Conservation (phyloP, 2,329 filamentous ascomycete genomes). For the Cadophora luteo-olivacea region DNA sequence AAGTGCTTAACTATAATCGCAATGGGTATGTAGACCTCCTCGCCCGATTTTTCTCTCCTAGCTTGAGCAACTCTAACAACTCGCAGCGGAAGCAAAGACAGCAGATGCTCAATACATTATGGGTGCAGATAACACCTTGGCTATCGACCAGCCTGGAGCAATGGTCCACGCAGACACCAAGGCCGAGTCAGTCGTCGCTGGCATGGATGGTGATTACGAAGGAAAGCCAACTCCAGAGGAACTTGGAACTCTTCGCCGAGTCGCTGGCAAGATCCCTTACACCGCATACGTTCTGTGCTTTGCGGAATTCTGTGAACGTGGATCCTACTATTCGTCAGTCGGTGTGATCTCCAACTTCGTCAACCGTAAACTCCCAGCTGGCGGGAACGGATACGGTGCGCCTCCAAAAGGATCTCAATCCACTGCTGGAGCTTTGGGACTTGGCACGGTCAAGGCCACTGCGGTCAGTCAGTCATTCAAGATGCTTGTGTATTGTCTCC, state of each 20-base stretch:
- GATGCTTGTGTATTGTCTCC: constrained; percentile 56
- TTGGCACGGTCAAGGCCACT: constrained; percentile 60
- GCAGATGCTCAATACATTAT: constrained; percentile 27
- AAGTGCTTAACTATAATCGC: not conserved
- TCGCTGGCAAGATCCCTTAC: constrained; percentile 70
- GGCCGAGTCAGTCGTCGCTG: constrained; percentile 15
- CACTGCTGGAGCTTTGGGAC: constrained; percentile 63
- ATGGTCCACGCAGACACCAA: constrained; percentile 21
- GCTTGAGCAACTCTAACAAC: constrained; percentile 14
- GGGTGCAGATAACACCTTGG: constrained; percentile 13
- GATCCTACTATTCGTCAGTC: constrained; percentile 77
- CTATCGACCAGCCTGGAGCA: constrained; percentile 23
- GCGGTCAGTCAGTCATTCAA: constrained; percentile 58
- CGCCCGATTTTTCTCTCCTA: too few relatives aligned
- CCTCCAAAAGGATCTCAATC: constrained; percentile 44
- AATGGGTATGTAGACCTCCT: constrained; percentile 14
- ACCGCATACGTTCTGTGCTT: constrained; percentile 74
- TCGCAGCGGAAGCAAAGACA: constrained; percentile 28
- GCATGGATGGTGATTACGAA: constrained; percentile 24
- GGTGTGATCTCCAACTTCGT: constrained; percentile 66
- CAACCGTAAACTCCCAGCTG: constrained; percentile 59
- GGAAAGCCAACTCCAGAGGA: constrained; percentile 61
- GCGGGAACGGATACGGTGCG: constrained; percentile 48
- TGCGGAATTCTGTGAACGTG: constrained; percentile 77
- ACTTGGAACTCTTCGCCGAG: constrained; percentile 62